phyloP scores from a whole-genome alignment of 2,329 filamentous ascomycete genomes.

The Colletotrichum noveboracense region DNA sequence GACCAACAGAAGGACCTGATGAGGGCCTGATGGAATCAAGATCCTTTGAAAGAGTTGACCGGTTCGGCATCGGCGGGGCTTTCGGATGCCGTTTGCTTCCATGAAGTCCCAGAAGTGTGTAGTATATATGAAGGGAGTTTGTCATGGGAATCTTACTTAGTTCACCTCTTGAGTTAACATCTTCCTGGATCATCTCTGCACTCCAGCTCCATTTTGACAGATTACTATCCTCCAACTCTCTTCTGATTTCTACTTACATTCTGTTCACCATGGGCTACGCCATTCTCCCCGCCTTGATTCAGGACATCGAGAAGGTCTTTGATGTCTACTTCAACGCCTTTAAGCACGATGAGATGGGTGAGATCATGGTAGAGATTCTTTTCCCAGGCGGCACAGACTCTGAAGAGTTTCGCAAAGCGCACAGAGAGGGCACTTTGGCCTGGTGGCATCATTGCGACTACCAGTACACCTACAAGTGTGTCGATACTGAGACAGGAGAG shows the following conservation, averaged over 20 bases:
- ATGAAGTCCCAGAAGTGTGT: neutral
- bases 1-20: neutral
- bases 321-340: slow-evolving; percentile 53
- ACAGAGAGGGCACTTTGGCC: slow-evolving; percentile 43
- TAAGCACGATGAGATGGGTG: slow-evolving; percentile 39
- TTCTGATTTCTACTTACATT: neutral
- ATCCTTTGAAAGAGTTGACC: neutral
- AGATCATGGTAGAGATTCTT: slow-evolving; percentile 45
- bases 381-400: slow-evolving; percentile 40
- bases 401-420: slow-evolving; percentile 45
- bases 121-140: neutral
- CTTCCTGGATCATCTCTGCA: neutral
- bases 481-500: slow-evolving; percentile 46
- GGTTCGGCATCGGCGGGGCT: neutral
- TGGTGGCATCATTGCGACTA: slow-evolving; percentile 42
- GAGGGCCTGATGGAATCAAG: neutral
- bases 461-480: slow-evolving; percentile 53
- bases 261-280: slow-evolving; percentile 39
- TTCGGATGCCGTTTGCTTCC: neutral
- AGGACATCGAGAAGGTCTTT: slow-evolving; percentile 51
- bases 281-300: slow-evolving; percentile 49
- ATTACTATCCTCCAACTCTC: neutral
- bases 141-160: neutral
- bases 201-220: neutral
- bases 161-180: neutral